A percentile compares a stretch with the other conserved stretches of the same genome.
phyloP scores from a whole-genome alignment of 495 filamentous ascomycete species.

The Lophium mytilinum region DNA sequence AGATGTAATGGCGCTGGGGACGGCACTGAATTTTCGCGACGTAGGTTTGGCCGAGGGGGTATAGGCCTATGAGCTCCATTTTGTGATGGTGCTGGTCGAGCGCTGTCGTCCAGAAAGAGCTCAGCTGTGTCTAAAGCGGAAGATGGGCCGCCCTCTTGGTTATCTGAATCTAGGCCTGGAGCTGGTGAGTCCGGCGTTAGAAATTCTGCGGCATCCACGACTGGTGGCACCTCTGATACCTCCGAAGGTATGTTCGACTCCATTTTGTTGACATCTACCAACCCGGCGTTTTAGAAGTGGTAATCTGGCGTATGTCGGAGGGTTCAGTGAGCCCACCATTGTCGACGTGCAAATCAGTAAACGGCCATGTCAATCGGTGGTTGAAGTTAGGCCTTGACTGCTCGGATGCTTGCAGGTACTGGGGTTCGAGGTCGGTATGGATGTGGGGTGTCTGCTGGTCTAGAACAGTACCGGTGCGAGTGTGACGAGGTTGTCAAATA shows the following conservation, averaged over 20 bases:
- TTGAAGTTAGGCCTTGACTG: background rate
- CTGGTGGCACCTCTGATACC: conserved; percentile 13
- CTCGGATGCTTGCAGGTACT: background rate
- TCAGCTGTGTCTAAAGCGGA: conserved; percentile 24
- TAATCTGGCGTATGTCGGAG: background rate
- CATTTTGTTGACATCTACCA: conserved; percentile 6
- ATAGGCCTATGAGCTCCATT: background rate
- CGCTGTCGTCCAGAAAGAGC: conserved; percentile 14
- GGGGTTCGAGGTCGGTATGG: too few species aligned
- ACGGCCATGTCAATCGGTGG: background rate
- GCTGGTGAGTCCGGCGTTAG: conserved; percentile 4
- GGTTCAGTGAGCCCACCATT: background rate
- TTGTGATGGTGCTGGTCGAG: background rate
- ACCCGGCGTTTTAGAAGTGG: background rate
- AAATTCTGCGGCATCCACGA: conserved; percentile 23
- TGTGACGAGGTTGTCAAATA: too few species aligned
- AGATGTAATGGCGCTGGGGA: conserved; percentile 52
- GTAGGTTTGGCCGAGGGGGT: conserved; percentile 43
- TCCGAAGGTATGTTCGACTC: conserved; percentile 5
- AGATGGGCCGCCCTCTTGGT: conserved; percentile 2
- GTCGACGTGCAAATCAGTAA: background rate
- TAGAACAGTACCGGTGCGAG: too few species aligned
- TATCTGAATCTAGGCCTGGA: conserved; percentile 11
- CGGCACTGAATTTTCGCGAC: conserved; percentile 44
- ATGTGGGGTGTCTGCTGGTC: too few species aligned